phyloP scores from a whole-genome alignment of 2,329 filamentous ascomycete genomes.

The Colletotrichum trifolii region DNA sequence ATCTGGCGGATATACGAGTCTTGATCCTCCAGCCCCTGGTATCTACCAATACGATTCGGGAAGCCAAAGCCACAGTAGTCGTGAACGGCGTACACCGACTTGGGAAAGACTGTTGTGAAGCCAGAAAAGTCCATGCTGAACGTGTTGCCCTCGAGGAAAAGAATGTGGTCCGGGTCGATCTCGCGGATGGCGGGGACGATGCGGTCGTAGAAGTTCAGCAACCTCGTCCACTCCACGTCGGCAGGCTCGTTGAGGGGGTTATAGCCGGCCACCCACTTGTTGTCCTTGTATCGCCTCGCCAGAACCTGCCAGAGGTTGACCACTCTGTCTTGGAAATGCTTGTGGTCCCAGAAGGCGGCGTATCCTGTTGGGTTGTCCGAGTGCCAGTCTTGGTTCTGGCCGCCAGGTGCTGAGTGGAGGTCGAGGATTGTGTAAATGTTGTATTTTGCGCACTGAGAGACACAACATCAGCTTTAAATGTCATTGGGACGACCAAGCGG shows the following conservation, averaged over 20 bases:
- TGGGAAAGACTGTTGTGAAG: constrained; percentile 45
- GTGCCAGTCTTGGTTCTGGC: constrained; percentile 62
- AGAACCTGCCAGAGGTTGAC: constrained; percentile 57
- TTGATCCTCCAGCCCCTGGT: constrained; percentile 53
- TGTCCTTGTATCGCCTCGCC: constrained; percentile 53
- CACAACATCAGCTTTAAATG: constrained; percentile 39
- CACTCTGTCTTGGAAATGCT: constrained; percentile 57
- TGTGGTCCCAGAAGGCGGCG: constrained; percentile 59
- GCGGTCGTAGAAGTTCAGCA: constrained; percentile 50
- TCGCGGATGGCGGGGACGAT: constrained; percentile 48
- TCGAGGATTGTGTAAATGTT: constrained; percentile 58
- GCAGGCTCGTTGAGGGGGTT: constrained; percentile 44
- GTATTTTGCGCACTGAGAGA: constrained; percentile 48
- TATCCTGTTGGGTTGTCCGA: constrained; percentile 50
- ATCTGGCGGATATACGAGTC: constrained; percentile 44
- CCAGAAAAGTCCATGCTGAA: constrained; percentile 55
- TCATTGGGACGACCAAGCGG: not conserved
- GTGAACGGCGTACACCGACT: constrained; percentile 59
- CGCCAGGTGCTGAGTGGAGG: constrained; percentile 56
- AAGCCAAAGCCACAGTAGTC: constrained; percentile 61
- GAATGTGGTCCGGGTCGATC: constrained; percentile 55
- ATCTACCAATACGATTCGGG: constrained; percentile 41
- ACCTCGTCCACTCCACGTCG: constrained; percentile 43
- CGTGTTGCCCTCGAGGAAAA: constrained; percentile 55
- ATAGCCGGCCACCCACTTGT: constrained; percentile 55